These are phyloP conservation scores for Elasticomyces elasticus DNA, from an alignment of 495 filamentous ascomycete genomes.

Conservation along the genomic window DNA sequence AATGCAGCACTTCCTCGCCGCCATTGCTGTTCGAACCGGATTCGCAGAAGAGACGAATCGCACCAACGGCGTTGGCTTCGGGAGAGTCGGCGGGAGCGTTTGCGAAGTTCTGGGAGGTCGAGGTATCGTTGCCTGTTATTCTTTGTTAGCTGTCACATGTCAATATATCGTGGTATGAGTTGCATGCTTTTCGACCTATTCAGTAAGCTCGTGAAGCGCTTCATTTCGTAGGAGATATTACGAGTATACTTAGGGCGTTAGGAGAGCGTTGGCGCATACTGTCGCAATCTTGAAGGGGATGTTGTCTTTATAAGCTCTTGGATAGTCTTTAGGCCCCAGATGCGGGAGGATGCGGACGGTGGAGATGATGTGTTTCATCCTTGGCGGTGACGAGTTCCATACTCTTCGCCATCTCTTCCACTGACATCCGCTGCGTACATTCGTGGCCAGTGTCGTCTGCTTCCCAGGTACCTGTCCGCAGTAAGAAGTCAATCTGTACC, in stretches of 20 bases:
- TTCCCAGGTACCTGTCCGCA: too few relatives aligned
- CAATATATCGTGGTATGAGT: neutral
- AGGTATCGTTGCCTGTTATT: neutral
- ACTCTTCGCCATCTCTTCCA: neutral
- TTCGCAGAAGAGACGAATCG: slow-evolving; percentile 65
- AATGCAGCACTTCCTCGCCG: slow-evolving; percentile 81
- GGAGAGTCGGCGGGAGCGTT: slow-evolving; percentile 37
- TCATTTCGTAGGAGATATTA: slow-evolving; percentile 10
- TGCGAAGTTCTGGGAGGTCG: neutral
- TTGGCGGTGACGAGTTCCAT: neutral
- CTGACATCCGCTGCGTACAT: neutral
- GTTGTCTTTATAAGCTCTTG: too few relatives aligned
- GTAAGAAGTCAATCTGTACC: too few relatives aligned
- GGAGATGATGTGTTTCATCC: neutral
- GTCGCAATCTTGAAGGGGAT: too few relatives aligned
- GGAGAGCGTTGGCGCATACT: too few relatives aligned
- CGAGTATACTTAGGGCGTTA: too few relatives aligned
- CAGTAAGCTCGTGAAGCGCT: slow-evolving; percentile 17
- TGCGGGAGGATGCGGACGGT: neutral
- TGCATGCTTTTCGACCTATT: slow-evolving; percentile 10
- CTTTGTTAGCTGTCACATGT: neutral
- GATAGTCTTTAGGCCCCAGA: too few relatives aligned
- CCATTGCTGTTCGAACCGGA: slow-evolving; percentile 56
- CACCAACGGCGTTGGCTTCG: slow-evolving; percentile 48
- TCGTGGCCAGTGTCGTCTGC: too few relatives aligned